Evolutionary conservation across 805 yeast genomes (phyloP), one percentile per base, ranked within the genome.

Genomic region (Barnettozyma wickerhamii): DNA sequence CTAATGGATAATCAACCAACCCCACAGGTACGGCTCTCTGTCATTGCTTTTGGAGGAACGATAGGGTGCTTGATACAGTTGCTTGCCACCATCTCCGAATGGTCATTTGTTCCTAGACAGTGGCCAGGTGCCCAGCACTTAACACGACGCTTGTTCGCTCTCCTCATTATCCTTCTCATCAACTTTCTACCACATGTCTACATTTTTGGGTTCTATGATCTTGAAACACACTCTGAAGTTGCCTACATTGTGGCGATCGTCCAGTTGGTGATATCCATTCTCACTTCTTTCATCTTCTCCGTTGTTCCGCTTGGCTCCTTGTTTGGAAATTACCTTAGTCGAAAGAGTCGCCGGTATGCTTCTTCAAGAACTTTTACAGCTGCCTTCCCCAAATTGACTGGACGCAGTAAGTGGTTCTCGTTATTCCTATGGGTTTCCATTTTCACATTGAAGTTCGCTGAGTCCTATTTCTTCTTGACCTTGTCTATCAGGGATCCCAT

Each of bases 391-490:
- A 52, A 58, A 19, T 63, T 84, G 6, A 60, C 58, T 13, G 82
- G 82, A 0, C 65, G 77, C 33, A 79, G 77, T 45, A 63, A 65
- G 40, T 63, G 78, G 51, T 75, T 86, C 9, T 85, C 95, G 0
- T 69, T 73, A 50, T 76, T 81, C 0, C 63, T 86, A 45, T 84
- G 95, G 89, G 30, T 73, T 10, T 69, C 76, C 1, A 80, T 86
- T 0, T 84, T 84, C 49, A 45, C 69, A 5, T 78, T 85, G 1
- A 86, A 86, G 55, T 81, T 79, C 49, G 53, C 77, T 24, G 95
- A 86, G 56, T 85, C 95, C 0, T 86, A 86, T 58, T 84, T 84
- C 60, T 86, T 84, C 52, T 65, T 86, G 48, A 81, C 91, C 0
- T 64, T 84, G 36, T 82, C 93, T 3, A 62, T 86, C 32, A 71